phyloP scores from a whole-genome alignment of 2,329 filamentous ascomycete species.

The Drechslerella coelobrocha region DNA sequence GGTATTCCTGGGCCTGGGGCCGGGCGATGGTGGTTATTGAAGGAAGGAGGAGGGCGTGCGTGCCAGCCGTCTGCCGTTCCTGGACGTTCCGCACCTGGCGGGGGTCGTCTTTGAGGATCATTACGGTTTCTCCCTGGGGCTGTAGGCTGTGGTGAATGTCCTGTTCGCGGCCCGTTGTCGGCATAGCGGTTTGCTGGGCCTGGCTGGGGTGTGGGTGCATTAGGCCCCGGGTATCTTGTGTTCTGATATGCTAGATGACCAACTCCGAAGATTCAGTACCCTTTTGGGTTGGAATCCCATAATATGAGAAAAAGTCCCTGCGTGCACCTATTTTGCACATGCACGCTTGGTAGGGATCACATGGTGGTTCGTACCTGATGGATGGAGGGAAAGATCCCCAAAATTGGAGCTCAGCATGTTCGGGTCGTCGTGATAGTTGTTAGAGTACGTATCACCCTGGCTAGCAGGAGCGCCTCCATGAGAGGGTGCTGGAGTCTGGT shows the following conservation, averaged over 20 bases:
- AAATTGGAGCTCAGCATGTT: conserved; percentile 14
- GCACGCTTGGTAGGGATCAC: not conserved
- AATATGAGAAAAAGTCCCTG: not conserved
- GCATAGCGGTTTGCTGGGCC: conserved; percentile 7
- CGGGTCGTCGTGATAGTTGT: conserved; percentile 26
- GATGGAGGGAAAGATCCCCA: conserved; percentile 31
- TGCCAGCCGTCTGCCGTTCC: conserved; percentile 33
- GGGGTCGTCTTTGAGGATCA: conserved; percentile 31
- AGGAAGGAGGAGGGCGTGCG: conserved; percentile 16
- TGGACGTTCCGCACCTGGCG: conserved; percentile 24
- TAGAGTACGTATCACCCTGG: conserved; percentile 13
- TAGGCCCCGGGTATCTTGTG: conserved; percentile 13
- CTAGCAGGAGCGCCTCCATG: conserved; percentile 14
- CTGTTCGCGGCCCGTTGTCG: conserved; percentile 13
- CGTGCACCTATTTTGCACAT: not conserved
- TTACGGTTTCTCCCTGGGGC: conserved; percentile 23
- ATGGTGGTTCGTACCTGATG: conserved; percentile 29
- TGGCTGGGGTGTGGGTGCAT: conserved; percentile 15
- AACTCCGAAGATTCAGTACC: conserved; percentile 13
- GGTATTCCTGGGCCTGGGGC: conserved; percentile 5
- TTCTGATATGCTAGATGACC: conserved; percentile 14
- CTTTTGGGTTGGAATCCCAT: not conserved
- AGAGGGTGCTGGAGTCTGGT: not conserved
- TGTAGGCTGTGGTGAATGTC: conserved; percentile 1
- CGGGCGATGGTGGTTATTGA: conserved; percentile 22